Percentiles rank a stretch among this genome's conserved stretches.
phyloP scores from a whole-genome alignment of 371 early-diverging fungal species.

The Syncephalastrum monosporum region DNA sequence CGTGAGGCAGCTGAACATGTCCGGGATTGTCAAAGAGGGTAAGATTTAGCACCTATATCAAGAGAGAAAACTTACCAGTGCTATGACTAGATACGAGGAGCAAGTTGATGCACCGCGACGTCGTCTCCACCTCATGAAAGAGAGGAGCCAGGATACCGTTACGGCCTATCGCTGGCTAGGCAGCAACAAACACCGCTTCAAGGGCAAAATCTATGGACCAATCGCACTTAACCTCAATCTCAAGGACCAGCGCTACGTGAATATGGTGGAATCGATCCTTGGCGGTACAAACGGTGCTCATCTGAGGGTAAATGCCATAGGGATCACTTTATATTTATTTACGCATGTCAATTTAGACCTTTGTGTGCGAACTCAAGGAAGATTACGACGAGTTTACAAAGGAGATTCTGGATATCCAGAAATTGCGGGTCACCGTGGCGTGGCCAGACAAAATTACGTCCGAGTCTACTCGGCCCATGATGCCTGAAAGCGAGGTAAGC shows the following conservation, averaged over 20 bases:
- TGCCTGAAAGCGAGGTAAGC: slow-evolving; percentile 38
- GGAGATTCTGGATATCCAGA: slow-evolving; percentile 58
- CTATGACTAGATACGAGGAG: slow-evolving; percentile 33
- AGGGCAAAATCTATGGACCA: slow-evolving; percentile 75
- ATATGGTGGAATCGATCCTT: slow-evolving; percentile 61
- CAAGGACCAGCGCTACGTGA: slow-evolving; percentile 59
- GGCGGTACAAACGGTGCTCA: slow-evolving; percentile 31
- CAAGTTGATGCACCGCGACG: slow-evolving; percentile 57
- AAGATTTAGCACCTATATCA: neutral
- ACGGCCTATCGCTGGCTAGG: slow-evolving; percentile 66
- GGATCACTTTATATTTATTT: slow-evolving; percentile 1
- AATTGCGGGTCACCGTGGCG: slow-evolving; percentile 62
- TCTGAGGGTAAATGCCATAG: slow-evolving; percentile 39
- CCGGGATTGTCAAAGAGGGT: slow-evolving; percentile 19
- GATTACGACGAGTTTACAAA: slow-evolving; percentile 74
- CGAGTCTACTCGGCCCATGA: slow-evolving; percentile 39
- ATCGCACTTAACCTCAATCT: slow-evolving; percentile 66
- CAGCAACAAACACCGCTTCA: slow-evolving; percentile 61
- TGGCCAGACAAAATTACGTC: slow-evolving; percentile 39
- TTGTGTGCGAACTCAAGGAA: slow-evolving; percentile 72
- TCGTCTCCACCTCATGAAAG: slow-evolving; percentile 44
- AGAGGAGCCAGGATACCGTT: slow-evolving; percentile 48
- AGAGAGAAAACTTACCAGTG: too few species aligned
- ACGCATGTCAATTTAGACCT: slow-evolving; percentile 49
- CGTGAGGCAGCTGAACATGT: too few species aligned